A percentile compares a stretch with the other conserved stretches of the same genome.
phyloP scores from a whole-genome alignment of 1,139 yeast genomes.

The Hyphopichia buzzinii region DNA sequence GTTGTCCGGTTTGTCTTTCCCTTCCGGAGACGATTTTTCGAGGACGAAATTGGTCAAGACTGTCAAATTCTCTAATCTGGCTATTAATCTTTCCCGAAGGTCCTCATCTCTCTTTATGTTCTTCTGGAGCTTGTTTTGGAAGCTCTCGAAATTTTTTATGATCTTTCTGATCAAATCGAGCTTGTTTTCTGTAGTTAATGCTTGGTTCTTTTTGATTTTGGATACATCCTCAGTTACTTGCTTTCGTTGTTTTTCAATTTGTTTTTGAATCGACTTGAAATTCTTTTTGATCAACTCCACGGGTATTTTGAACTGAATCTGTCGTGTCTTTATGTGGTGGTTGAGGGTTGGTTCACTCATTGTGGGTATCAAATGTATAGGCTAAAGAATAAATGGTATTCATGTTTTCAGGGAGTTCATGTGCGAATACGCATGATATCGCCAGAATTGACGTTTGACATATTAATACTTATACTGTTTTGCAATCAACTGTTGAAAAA shows the following conservation, averaged over 20 bases:
- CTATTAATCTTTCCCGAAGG: conserved; percentile 44
- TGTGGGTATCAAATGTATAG: no score
- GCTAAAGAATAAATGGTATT: no score
- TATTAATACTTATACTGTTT: no score
- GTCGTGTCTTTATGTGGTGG: conserved; percentile 43
- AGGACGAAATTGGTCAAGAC: conserved; percentile 25
- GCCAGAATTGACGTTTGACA: no score
- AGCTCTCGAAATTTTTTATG: conserved; percentile 45
- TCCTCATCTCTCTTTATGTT: conserved; percentile 51
- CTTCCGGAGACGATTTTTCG: conserved; percentile 6
- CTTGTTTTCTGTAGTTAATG: conserved; percentile 20
- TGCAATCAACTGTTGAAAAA: no score
- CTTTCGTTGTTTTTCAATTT: conserved; percentile 54
- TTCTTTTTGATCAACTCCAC: conserved; percentile 58
- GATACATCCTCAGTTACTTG: conserved; percentile 38
- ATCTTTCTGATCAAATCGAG: conserved; percentile 34
- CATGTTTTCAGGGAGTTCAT: background rate
- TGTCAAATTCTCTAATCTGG: conserved; percentile 43
- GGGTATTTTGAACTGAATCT: conserved; percentile 61
- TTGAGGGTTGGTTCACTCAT: conserved; percentile 44
- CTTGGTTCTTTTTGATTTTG: conserved; percentile 29
- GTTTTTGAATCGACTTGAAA: conserved; percentile 53
- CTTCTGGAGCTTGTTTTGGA: conserved; percentile 41
- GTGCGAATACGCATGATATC: no score
- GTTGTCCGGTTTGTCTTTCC: conserved; percentile 8